Base-by-base conservation (phyloP, 768 basidiomycete species). In the Tricholoma saponaceum region DNA sequence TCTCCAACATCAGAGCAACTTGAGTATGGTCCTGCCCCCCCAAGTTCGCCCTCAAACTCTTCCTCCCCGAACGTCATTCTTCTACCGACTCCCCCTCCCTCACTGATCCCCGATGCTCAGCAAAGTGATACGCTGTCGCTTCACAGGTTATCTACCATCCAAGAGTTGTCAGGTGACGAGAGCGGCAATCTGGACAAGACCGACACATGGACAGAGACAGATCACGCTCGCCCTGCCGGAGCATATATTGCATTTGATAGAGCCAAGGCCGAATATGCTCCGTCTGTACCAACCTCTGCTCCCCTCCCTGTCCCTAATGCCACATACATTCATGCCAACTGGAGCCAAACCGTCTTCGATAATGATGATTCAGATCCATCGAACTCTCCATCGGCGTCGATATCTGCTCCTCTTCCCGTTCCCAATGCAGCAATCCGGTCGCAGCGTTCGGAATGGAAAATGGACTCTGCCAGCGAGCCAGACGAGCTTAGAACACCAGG, bases 81-180 rank as follows among this genome's bases (percentile, higher is more conserved):
- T 52, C 71, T 74, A 12, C 74, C 74, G 12, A 75, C 76, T 0
- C 74, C 77, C 44, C 76, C 43, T 67, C 71, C 3, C 49, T 73
- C 72, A 22, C 67, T 69, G 35, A 62, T 68, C 49, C 68, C 73
- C 59, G 68, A 69, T 18, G 56, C 56, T 41, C 59, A 59, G 18
- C 62, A 65, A 51, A 62, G 62, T 54, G 58, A 65, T 23, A 50
- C 46, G 18, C 47, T 53, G n/a, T 41, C 55, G 18, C 58, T 37
- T 23, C 52, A 50, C 20, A 61, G 66, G 30, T 57, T 68, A 13
- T 65, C 64, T 14, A 63, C 67, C 14, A 64, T 65, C 13, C 61
- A 62, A 20, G 67, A 64, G 20, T 39, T 58, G 10, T 58, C 59
- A 5, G 56, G 47, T 18, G 57, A 49, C 30, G 60, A 61, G 41